Conservation (phyloP, 2,329 filamentous ascomycete species). For the Aspergillus sp. region DNA sequence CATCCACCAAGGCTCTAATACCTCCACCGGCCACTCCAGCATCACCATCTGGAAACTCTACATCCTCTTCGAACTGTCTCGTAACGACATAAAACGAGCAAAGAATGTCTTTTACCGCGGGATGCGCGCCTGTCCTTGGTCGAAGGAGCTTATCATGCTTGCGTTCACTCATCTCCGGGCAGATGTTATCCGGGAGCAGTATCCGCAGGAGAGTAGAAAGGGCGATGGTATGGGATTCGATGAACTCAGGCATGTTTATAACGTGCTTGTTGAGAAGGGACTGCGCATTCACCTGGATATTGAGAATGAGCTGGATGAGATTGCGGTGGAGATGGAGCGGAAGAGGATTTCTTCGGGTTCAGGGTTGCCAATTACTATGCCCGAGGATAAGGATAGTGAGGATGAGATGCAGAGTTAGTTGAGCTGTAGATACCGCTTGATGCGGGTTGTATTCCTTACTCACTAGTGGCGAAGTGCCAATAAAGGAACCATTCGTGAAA, state of each 20-base stretch:
- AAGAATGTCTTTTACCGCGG: slow-evolving; percentile 59
- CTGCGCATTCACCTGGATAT: slow-evolving; percentile 60
- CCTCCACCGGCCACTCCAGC: slow-evolving; percentile 36
- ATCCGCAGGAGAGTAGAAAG: slow-evolving; percentile 1
- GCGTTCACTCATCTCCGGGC: slow-evolving; percentile 53
- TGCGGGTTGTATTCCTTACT: no score
- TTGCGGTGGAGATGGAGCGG: slow-evolving; percentile 24
- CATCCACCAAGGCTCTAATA: slow-evolving; percentile 6
- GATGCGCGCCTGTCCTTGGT: slow-evolving; percentile 62
- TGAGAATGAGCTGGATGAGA: slow-evolving; percentile 45
- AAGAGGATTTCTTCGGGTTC: slow-evolving; percentile 7
- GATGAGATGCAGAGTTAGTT: slow-evolving; percentile 17
- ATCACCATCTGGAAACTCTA: slow-evolving; percentile 56
- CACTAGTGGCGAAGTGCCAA: no score
- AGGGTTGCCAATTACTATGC: slow-evolving; percentile 29
- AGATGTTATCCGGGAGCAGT: slow-evolving; percentile 16
- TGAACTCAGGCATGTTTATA: slow-evolving; percentile 57
- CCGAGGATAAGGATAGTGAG: slow-evolving; percentile 34
- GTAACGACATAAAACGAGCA: slow-evolving; percentile 42
- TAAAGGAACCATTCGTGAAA: no score
- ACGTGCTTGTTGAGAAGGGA: slow-evolving; percentile 63
- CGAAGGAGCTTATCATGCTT: slow-evolving; percentile 60
- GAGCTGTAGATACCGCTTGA: no score
- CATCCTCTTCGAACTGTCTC: slow-evolving; percentile 51
- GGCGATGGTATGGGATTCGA: slow-evolving; percentile 41